A percentile compares a stretch with the other conserved stretches of the same genome.
phyloP scores from a whole-genome alignment of 2,329 filamentous ascomycete species.

The Hypoxylon sp. region DNA sequence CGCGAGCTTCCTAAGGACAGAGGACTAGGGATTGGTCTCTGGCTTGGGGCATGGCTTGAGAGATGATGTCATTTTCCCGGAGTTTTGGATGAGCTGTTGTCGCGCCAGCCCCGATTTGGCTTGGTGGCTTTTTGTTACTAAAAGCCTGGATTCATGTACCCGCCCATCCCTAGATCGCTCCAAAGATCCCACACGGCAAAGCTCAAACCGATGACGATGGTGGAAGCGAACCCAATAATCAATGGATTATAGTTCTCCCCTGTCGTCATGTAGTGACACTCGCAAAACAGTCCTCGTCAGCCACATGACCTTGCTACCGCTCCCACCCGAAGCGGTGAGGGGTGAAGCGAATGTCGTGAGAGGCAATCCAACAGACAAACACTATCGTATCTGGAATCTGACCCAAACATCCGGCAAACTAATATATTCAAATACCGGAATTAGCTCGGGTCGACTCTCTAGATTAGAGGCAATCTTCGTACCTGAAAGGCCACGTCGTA shows the following conservation, averaged over 20 bases:
- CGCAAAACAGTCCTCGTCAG: constrained; percentile 1
- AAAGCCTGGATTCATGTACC: background rate
- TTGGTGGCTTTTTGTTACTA: constrained; percentile 24
- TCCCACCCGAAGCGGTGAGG: constrained; percentile 3
- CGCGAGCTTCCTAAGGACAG: background rate
- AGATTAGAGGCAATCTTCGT: background rate
- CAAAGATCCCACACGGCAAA: constrained; percentile 1
- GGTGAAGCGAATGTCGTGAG: constrained; percentile 22
- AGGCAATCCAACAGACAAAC: constrained; percentile 11
- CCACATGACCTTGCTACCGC: constrained; percentile 19
- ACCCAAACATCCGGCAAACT: background rate
- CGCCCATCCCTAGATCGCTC: background rate
- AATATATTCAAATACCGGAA: background rate
- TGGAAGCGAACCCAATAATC: constrained; percentile 6
- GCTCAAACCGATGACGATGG: constrained; percentile 31
- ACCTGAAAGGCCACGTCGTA: constrained; percentile 10
- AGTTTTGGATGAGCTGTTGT: constrained; percentile 1
- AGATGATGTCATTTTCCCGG: constrained; percentile 41
- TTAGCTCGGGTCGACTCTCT: constrained; percentile 1
- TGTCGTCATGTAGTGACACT: constrained; percentile 30
- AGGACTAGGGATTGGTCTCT: constrained; percentile 37
- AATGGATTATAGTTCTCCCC: background rate
- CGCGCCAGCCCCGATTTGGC: constrained; percentile 26
- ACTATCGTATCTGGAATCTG: background rate
- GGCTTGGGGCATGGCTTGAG: too few relatives aligned